These are phyloP conservation scores for Saccharomycopsis hybrid DNA, from an alignment of 1,139 yeast species.

Conservation along the genomic window DNA sequence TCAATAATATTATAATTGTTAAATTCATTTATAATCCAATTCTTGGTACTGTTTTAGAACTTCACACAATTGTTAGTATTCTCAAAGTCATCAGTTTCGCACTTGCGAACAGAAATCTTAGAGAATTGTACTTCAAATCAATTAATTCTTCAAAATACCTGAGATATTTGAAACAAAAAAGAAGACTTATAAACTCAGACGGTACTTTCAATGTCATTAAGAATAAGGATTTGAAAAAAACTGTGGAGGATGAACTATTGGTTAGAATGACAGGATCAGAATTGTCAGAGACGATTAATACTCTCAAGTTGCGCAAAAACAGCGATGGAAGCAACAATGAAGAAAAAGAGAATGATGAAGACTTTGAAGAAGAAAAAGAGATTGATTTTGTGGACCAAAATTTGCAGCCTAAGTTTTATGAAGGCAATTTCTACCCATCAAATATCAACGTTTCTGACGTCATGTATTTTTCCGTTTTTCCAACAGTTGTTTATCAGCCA, in stretches of 20 bases:
- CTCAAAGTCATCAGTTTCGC: conserved; percentile 39
- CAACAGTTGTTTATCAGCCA: conserved; percentile 42
- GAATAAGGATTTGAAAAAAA: conserved; percentile 1
- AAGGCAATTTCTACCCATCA: conserved; percentile 31
- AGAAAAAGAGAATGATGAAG: not conserved
- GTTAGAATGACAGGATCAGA: conserved; percentile 19
- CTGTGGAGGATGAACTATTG: conserved; percentile 12
- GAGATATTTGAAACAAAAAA: conserved; percentile 18
- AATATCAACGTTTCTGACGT: conserved; percentile 33
- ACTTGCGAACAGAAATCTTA: conserved; percentile 36
- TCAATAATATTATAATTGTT: conserved; percentile 32
- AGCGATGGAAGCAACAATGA: not conserved
- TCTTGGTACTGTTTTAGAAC: conserved; percentile 37
- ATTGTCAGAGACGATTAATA: conserved; percentile 14
- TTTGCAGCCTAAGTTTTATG: conserved; percentile 31
- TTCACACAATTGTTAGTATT: conserved; percentile 35
- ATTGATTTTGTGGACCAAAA: conserved; percentile 16
- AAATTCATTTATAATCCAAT: conserved; percentile 33
- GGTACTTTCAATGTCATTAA: conserved; percentile 17
- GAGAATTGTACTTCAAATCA: conserved; percentile 29
- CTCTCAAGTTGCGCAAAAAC: conserved; percentile 16
- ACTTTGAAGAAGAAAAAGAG: not conserved
- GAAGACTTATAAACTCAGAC: conserved; percentile 12
- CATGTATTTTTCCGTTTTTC: conserved; percentile 38
- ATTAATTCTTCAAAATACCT: conserved; percentile 20